Evolutionary conservation across 2,329 filamentous ascomycete species (phyloP).

Genomic region (Raffaelea deltoideospora): DNA sequence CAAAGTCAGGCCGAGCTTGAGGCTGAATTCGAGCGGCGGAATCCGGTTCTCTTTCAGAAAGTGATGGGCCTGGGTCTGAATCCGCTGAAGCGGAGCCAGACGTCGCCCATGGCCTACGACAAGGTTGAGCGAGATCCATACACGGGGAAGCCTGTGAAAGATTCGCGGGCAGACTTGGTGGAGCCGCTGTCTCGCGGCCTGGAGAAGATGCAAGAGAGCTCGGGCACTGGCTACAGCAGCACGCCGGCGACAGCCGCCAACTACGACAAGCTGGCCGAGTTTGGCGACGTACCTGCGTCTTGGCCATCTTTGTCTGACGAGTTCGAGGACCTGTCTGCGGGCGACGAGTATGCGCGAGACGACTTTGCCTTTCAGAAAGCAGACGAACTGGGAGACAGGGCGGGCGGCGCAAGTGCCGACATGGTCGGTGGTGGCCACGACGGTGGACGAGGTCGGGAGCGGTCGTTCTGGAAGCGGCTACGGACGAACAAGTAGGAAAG

Average conservation of each 20-base stretch:
- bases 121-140: slow-evolving; percentile 4
- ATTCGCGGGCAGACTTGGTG: slow-evolving; percentile 14
- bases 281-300: slow-evolving; percentile 3
- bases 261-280: slow-evolving; percentile 10
- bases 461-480: slow-evolving; percentile 14
- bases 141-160: slow-evolving; percentile 10
- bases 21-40: slow-evolving; percentile 28
- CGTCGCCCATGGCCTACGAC: not conserved
- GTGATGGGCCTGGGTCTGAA: slow-evolving; percentile 20
- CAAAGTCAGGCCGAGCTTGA: slow-evolving; percentile 33
- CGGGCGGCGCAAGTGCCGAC: slow-evolving; percentile 1
- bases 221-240: no score
- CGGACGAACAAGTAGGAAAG: slow-evolving; percentile 9
- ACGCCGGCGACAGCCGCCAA: slow-evolving; percentile 1
- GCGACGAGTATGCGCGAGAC: slow-evolving; percentile 31
- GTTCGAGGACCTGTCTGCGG: slow-evolving; percentile 26
- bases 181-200: slow-evolving; percentile 16
- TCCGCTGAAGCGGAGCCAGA: not conserved
- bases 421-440: no score
- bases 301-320: slow-evolving; percentile 10
- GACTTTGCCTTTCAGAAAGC: slow-evolving; percentile 21
- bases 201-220: slow-evolving; percentile 19
- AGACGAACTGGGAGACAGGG: slow-evolving; percentile 7
- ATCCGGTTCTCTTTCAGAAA: slow-evolving; percentile 30
- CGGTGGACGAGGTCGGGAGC: slow-evolving; percentile 8